These are phyloP conservation scores for Pythium brachiatum DNA, from an alignment of 352 stramenopile genomes.

Conservation along the genomic window DNA sequence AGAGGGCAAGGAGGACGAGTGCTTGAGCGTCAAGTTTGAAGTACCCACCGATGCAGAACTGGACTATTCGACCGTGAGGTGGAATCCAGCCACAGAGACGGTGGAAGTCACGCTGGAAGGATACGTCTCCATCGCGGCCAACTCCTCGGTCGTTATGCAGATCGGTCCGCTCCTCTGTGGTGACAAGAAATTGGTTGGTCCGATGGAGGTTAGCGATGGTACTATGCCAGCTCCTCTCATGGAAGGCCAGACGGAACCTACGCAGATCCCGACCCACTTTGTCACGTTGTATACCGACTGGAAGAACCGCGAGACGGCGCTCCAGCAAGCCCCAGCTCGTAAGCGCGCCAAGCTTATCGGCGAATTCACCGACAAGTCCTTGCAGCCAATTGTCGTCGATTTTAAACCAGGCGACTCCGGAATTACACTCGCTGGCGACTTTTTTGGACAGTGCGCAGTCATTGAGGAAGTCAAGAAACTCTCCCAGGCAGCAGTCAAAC, in stretches of 20 bases:
- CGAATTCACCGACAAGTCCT: constrained; percentile 36
- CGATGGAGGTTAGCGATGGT: constrained; percentile 37
- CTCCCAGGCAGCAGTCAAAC: constrained; percentile 23
- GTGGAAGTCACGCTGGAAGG: constrained; percentile 38
- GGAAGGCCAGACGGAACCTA: not conserved
- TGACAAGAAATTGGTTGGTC: constrained; percentile 31
- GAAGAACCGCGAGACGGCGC: constrained; percentile 31
- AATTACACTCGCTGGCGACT: constrained; percentile 44
- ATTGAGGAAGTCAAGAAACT: constrained; percentile 34
- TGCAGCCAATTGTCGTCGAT: constrained; percentile 29
- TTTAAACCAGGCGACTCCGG: constrained; percentile 40
- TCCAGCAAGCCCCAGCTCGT: constrained; percentile 31
- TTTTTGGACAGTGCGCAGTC: constrained; percentile 56
- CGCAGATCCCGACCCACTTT: constrained; percentile 15
- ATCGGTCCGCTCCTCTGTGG: constrained; percentile 34
- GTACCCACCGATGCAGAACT: constrained; percentile 34
- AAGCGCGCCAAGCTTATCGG: constrained; percentile 19
- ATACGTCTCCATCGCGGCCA: constrained; percentile 30
- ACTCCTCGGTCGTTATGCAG: constrained; percentile 36
- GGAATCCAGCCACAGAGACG: constrained; percentile 23
- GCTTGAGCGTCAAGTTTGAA: constrained; percentile 31
- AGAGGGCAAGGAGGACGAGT: constrained; percentile 15
- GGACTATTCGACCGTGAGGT: constrained; percentile 27
- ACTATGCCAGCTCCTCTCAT: not conserved
- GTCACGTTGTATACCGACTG: constrained; percentile 40